These are phyloP conservation scores for Emmonsiellopsis sp. DNA, from an alignment of 2,329 filamentous ascomycete species.

Conservation along the genomic window DNA sequence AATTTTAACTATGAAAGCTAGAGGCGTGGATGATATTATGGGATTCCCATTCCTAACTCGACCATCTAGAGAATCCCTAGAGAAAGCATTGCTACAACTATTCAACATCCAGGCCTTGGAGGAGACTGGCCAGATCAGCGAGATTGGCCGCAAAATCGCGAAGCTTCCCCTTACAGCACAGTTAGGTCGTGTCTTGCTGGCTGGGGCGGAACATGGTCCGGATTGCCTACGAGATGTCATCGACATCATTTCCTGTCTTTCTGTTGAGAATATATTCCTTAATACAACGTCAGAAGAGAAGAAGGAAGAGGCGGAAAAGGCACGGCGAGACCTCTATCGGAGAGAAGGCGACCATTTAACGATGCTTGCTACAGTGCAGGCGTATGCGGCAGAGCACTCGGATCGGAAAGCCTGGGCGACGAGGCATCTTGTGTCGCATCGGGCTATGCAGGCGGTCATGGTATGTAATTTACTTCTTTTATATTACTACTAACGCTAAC, in stretches of 20 bases:
- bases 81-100: constrained; percentile 73
- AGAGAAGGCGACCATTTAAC: constrained; percentile 58
- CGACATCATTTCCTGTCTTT: constrained; percentile 66
- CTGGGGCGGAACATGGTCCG: constrained; percentile 60
- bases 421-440: constrained; percentile 50
- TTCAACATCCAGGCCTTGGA: constrained; percentile 68
- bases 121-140: constrained; percentile 63
- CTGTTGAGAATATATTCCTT: constrained; percentile 55
- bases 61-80: constrained; percentile 66
- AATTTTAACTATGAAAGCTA: constrained; percentile 85
- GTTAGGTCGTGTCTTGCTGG: constrained; percentile 72
- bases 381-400: constrained; percentile 48
- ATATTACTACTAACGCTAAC: neutral
- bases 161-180: constrained; percentile 73
- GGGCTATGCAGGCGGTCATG: constrained; percentile 59
- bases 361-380: constrained; percentile 51
- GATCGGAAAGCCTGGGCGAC: constrained; percentile 54
- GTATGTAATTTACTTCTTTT: constrained; percentile 18
- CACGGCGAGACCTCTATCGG: constrained; percentile 47
- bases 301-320: constrained; percentile 49
- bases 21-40: constrained; percentile 72
- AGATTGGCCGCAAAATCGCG: constrained; percentile 66
- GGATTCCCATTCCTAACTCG: constrained; percentile 78
- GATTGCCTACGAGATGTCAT: constrained; percentile 75
- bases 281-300: constrained; percentile 52